These are phyloP conservation scores for Xerocomus potaroensis DNA, from an alignment of 768 basidiomycete genomes.

Conservation along the genomic window DNA sequence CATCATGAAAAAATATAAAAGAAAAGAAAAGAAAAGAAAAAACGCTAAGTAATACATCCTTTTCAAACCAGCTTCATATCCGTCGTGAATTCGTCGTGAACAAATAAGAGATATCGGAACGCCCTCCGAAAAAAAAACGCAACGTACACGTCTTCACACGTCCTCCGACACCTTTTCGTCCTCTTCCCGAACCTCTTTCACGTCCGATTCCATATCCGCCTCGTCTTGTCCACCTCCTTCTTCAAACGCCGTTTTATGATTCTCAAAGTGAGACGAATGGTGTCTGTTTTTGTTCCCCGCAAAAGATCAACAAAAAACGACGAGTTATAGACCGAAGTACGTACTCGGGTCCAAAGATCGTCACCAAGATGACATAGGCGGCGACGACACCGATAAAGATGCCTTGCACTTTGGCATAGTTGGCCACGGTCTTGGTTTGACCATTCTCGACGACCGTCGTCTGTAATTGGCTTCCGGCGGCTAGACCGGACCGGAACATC, in stretches of 20 bases:
- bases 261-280: constrained; percentile 81
- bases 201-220: constrained; percentile 29
- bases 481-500: constrained; percentile 25
- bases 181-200: constrained; percentile 11
- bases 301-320: neutral
- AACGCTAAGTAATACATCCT: neutral
- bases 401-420: constrained; percentile 81
- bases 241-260: constrained; percentile 74
- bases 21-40: too few species aligned
- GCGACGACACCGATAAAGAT: constrained; percentile 83
- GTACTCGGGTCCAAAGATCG: constrained; percentile 74
- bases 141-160: too few species aligned
- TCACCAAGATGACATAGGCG: constrained; percentile 70
- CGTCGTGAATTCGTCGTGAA: neutral
- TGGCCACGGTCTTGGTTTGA: constrained; percentile 41
- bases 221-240: constrained; percentile 62
- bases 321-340: constrained; percentile 24
- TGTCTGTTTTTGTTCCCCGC: constrained; percentile 37
- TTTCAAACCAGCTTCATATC: neutral
- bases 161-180: constrained; percentile 20
- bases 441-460: constrained; percentile 42
- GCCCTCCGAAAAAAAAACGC: neutral
- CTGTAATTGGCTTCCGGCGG: constrained; percentile 52
- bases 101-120: neutral
- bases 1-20: too few species aligned